Evolutionary conservation across 1,284 basidiomycete genomes (phyloP).

Genomic region (Wallemia mellicola): DNA sequence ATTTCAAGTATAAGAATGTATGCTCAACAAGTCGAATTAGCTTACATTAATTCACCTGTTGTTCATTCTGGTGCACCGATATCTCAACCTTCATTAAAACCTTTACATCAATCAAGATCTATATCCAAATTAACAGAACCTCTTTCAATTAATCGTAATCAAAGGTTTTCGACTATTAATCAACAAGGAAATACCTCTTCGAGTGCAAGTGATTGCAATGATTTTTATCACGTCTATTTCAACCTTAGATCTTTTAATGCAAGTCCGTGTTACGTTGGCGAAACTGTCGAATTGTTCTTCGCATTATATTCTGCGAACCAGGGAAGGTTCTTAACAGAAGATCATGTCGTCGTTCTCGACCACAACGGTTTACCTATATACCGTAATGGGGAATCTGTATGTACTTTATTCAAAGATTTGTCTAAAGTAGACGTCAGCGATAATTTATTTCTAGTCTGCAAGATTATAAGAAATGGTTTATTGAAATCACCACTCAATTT

Average conservation of each 20-base stretch:
- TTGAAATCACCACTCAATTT: constrained; percentile 22
- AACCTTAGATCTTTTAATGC: constrained; percentile 77
- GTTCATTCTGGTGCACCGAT: background rate
- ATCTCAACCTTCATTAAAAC: constrained; percentile 2
- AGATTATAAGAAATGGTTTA: constrained; percentile 61
- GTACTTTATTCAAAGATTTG: constrained; percentile 68
- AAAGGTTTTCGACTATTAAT: background rate
- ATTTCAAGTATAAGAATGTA: constrained; percentile 52
- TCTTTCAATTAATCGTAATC: background rate
- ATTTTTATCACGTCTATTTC: constrained; percentile 64
- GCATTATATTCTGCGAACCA: constrained; percentile 67
- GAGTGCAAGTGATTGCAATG: constrained; percentile 14
- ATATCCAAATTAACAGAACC: constrained; percentile 1
- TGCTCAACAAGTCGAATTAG: constrained; percentile 22
- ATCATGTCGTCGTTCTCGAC: constrained; percentile 66
- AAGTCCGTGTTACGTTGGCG: constrained; percentile 57
- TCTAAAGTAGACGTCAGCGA: constrained; percentile 55
- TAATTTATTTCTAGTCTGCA: constrained; percentile 58
- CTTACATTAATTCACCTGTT: constrained; percentile 32
- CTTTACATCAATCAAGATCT: background rate
- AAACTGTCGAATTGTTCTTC: constrained; percentile 76
- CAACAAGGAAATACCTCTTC: background rate
- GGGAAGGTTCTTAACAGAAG: constrained; percentile 63
- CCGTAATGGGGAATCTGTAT: constrained; percentile 31
- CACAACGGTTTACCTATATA: constrained; percentile 62